Conservation (phyloP, 129 eudicot genomes). For the Sambucus nigra region DNA sequence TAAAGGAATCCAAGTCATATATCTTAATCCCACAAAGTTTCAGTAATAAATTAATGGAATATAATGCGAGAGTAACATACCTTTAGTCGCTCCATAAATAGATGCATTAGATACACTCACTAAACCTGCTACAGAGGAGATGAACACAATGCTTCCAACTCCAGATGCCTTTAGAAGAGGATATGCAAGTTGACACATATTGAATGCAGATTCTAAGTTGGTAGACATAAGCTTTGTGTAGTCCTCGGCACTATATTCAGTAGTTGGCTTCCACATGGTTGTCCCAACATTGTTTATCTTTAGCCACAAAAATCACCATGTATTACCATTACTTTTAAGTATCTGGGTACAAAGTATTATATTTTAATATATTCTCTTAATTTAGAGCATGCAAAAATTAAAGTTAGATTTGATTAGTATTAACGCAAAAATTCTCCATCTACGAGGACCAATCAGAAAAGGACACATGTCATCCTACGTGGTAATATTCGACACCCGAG, state of each 20-base stretch:
- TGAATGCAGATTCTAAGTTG: neutral
- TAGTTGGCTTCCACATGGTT: neutral
- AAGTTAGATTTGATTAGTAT: too few species aligned
- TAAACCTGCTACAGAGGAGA: neutral
- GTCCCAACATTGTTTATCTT: neutral
- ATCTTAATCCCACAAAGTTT: neutral
- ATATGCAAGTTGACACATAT: neutral
- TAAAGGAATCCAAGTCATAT: neutral
- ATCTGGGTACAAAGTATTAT: too few species aligned
- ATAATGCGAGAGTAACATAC: neutral
- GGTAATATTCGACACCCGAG: too few species aligned
- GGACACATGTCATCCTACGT: too few species aligned
- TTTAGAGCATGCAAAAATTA: too few species aligned
- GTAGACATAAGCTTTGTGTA: neutral
- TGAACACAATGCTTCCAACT: neutral
- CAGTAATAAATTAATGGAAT: neutral
- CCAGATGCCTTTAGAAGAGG: neutral
- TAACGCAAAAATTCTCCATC: too few species aligned
- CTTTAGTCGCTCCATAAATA: neutral
- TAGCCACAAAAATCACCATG: too few species aligned
- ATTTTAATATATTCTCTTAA: too few species aligned
- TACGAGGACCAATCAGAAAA: too few species aligned
- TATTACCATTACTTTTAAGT: too few species aligned
- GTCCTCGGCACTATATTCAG: neutral
- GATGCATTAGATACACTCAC: neutral